Evolutionary conservation across 2,329 filamentous ascomycete genomes (phyloP), one percentile per base, ranked within the genome.

Genomic region (Neurospora sp.): DNA sequence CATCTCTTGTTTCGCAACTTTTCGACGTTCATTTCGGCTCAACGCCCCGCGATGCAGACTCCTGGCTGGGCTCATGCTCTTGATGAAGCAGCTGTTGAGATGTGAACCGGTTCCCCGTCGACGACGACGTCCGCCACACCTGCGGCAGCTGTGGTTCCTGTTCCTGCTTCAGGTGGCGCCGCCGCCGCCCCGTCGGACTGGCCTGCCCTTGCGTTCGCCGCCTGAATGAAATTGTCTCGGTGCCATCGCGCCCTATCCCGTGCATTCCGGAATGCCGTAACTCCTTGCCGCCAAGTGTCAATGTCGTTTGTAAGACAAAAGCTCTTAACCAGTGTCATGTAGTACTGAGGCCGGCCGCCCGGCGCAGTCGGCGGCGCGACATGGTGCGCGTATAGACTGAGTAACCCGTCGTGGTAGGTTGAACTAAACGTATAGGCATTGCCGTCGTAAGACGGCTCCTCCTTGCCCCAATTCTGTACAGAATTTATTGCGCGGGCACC

Each of bases 331-430:
- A 23, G 23, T 23, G 23, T 23, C 2, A 83, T 84, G 67, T 82
- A 76, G 74, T 83, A 84, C 75, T 79, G 78, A 7, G 78, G 79
- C 67, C 67, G 78, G 73, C 71, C 77, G 72, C 72, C 77, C 67
- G 76, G 70, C 28, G 23, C 74, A 10, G 69, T 73, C 67, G 80
- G 78, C 66, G 75, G 75, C n/a, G 76, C 79, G 68, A 75, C 28
- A 72, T 83, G 77, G 73, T 79, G 78, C 67, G 81, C 76, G 70
- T 79, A 83, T 67, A 83, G 71, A 71, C 77, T 72, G 17, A 84
- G 80, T 11, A 1, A 17, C 62, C 81, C 79, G 68, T 46, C 39
- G 69, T 69, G 23, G 76, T 84, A 84, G 4, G 74, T 82, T 15
- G 79, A 78, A 58, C 78, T 80, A 42, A 81, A 78, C 8, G 70